phyloP scores from a whole-genome alignment of 176 grass and related monocot species.

The Lolium rigidum region DNA sequence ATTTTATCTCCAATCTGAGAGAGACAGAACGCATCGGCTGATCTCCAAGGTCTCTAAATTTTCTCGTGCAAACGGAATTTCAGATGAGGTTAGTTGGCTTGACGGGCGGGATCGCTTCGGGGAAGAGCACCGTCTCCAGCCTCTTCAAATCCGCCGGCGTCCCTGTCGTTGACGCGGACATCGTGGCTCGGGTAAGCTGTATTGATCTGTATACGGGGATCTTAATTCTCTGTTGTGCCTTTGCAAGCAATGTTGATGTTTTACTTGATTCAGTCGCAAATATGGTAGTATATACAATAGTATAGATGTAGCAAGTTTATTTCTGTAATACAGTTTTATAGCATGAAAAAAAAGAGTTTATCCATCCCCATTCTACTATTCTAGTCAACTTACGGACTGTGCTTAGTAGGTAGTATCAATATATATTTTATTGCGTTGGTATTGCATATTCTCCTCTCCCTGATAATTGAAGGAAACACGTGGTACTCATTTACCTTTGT shows the following conservation, averaged over 20 bases:
- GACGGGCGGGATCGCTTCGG: slow-evolving; percentile 77
- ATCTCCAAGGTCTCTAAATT: not conserved
- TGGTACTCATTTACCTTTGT: not conserved
- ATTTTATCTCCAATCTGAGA: too few relatives aligned
- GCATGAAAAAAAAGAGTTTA: too few relatives aligned
- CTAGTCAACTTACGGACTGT: not conserved
- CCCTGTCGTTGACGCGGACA: slow-evolving; percentile 76
- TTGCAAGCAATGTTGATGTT: not conserved
- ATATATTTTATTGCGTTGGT: not conserved
- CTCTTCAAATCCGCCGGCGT: slow-evolving; percentile 78
- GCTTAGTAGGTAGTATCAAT: not conserved
- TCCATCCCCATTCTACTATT: too few relatives aligned
- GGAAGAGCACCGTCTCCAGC: slow-evolving; percentile 89
- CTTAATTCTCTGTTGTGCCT: not conserved
- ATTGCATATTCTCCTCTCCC: not conserved
- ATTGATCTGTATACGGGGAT: too few relatives aligned
- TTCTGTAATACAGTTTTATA: too few relatives aligned
- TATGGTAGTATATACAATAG: not conserved
- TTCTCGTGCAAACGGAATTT: not conserved
- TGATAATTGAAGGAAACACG: not conserved
- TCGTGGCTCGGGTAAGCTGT: slow-evolving; percentile 67
- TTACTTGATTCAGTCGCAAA: not conserved
- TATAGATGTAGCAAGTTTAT: too few relatives aligned
- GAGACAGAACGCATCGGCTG: too few relatives aligned
- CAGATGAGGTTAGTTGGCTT: slow-evolving; percentile 83